These are phyloP conservation scores for Blumeriella jaapii DNA, from an alignment of 2,329 filamentous ascomycete species.

Conservation along the genomic window DNA sequence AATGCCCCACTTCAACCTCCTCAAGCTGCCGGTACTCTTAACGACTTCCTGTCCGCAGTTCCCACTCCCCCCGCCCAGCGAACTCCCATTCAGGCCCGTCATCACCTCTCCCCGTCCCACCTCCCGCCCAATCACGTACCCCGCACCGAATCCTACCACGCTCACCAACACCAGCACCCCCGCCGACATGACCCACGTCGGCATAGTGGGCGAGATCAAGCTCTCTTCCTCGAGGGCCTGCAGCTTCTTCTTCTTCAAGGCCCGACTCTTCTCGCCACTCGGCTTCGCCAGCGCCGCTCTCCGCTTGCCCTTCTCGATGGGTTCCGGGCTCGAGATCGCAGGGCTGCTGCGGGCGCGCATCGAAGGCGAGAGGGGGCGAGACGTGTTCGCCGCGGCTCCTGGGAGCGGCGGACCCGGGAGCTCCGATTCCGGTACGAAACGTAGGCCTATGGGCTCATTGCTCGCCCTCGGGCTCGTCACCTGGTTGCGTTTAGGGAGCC, in stretches of 20 bases:
- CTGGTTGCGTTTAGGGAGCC: constrained; percentile 52
- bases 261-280: constrained; percentile 25
- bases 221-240: constrained; percentile 28
- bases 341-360: constrained; percentile 19
- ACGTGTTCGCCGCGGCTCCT: constrained; percentile 22
- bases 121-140: constrained; percentile 56
- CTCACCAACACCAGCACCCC: constrained; percentile 57
- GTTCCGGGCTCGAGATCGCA: constrained; percentile 18
- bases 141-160: constrained; percentile 57
- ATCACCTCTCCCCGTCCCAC: constrained; percentile 48
- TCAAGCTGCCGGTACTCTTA: constrained; percentile 17
- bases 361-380: constrained; percentile 18
- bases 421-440: constrained; percentile 50
- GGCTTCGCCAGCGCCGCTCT: constrained; percentile 27
- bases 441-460: constrained; percentile 37
- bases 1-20: constrained; percentile 24
- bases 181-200: constrained; percentile 53
- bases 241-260: constrained; percentile 39
- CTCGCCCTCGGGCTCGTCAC: constrained; percentile 15
- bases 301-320: constrained; percentile 39
- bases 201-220: constrained; percentile 45
- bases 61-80: constrained; percentile 10
- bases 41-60: constrained; percentile 21
- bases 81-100: constrained; percentile 17
- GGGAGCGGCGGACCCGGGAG: constrained; percentile 31